These are phyloP conservation scores for Zostera marina DNA, from an alignment of 116 monocot species.

Conservation along the genomic window DNA sequence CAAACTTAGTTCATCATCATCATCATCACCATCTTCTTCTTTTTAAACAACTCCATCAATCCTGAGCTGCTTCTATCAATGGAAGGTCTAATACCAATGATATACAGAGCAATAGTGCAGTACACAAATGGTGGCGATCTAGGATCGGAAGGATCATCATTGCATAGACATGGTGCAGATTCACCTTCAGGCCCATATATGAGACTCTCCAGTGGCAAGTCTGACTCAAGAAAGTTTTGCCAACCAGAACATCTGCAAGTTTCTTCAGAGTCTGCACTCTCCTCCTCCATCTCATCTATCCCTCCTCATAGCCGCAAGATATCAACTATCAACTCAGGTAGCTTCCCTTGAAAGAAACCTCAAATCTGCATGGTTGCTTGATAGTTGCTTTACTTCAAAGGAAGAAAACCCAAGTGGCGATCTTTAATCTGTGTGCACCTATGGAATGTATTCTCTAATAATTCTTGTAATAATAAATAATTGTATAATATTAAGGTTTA, in stretches of 20 bases:
- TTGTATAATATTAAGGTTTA: no score
- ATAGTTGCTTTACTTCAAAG: no score
- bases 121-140: conserved; percentile 32
- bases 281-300: no score
- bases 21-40: background rate
- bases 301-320: no score
- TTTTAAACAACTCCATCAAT: background rate
- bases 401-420: no score
- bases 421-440: no score
- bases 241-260: background rate
- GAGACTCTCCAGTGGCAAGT: conserved; percentile 25
- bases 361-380: no score
- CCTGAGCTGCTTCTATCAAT: conserved; percentile 8
- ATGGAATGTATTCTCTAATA: no score
- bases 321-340: no score
- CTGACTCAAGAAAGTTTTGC: conserved; percentile 26
- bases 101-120: conserved; percentile 52
- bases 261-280: no score
- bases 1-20: background rate
- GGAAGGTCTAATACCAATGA: conserved; percentile 68
- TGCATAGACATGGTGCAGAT: conserved; percentile 17
- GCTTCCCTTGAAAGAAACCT: no score
- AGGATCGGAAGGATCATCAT: background rate
- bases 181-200: conserved; percentile 25
- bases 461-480: no score